Conservation (phyloP, 2,329 filamentous ascomycete species). For the Mariannaea sp. region DNA sequence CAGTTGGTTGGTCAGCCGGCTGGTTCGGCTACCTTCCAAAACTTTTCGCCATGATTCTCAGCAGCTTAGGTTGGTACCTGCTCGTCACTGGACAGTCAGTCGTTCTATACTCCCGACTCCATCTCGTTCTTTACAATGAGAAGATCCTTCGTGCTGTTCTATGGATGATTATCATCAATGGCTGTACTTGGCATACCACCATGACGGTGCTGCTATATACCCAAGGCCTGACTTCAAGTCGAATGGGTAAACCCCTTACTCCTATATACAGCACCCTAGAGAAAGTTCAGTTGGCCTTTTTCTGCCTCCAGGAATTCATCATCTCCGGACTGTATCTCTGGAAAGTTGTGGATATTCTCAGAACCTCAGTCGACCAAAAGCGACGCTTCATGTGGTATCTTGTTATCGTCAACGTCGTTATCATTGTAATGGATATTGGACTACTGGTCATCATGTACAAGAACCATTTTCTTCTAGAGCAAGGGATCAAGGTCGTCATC, state of each 20-base stretch:
- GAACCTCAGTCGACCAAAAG: constrained; percentile 23
- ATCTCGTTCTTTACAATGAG: constrained; percentile 59
- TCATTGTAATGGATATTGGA: constrained; percentile 50
- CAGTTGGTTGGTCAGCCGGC: constrained; percentile 53
- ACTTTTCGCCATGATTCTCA: constrained; percentile 24
- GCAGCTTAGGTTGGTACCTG: constrained; percentile 35
- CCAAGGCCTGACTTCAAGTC: constrained; percentile 36
- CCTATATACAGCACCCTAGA: constrained; percentile 41
- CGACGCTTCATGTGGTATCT: constrained; percentile 21
- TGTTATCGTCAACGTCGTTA: constrained; percentile 46
- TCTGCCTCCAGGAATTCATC: constrained; percentile 13
- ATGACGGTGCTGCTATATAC: constrained; percentile 62
- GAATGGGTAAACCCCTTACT: not conserved
- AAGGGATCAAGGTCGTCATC: constrained; percentile 41
- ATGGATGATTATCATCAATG: constrained; percentile 61
- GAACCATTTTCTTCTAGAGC: constrained; percentile 41
- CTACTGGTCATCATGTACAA: constrained; percentile 42
- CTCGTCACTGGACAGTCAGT: constrained; percentile 66
- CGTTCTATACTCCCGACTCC: constrained; percentile 65
- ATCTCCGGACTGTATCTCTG: constrained; percentile 10
- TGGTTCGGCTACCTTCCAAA: constrained; percentile 30
- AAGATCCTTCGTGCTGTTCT: constrained; percentile 54
- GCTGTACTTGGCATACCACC: constrained; percentile 56
- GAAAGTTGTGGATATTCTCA: constrained; percentile 13
- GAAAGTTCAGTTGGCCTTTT: constrained; percentile 13